Evolutionary conservation across 1,284 basidiomycete genomes (phyloP), one percentile per base, ranked within the genome.

Genomic region (Gymnopus androsaceus): DNA sequence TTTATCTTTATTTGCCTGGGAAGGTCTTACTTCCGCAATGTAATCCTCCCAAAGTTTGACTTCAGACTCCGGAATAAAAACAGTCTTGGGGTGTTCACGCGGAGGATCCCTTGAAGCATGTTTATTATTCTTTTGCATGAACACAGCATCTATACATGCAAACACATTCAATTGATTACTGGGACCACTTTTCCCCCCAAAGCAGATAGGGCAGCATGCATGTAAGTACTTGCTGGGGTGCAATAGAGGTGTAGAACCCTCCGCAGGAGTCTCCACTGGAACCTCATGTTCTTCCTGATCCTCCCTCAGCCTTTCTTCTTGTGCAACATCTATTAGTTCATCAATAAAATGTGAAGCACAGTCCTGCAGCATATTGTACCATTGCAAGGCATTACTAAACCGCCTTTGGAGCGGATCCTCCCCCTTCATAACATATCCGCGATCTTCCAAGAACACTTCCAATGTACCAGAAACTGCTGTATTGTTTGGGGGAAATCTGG

Each of bases 321-420:
- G 12, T 19, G 21, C 14, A 17, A 7, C 4, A 2, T 33, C n/a
- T 23, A 50, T 12, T 17, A 50, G 2, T 12, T 19, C 15, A 25
- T 50, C 21, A 4, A 50, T 23, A 21, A 9, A 25, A 5, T 15
- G 33, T 21, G 8, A 21, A 4, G 33, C 27, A 9, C n/a, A 27
- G 11, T 44, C 12, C 36, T 53, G 51, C 21, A n/a, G 81, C 73
- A 74, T 67, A 71, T 27, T 73, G 73, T 46, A 56, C 55, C 55
- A 56, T 9, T 38, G 40, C 9, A 56, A 30, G 3, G 40, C 31
- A 46, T 52, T 51, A 28, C 28, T 31, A 46, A 56, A 56, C 15
- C 41, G 49, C n/a, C 31, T 3, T 25, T 28, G 27, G 30, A n/a
- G 23, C 14, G 44, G 44, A n/a, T 45, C 44, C 44, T 45, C 8